Evolutionary conservation across 176 grass and related monocot species (phyloP), one percentile per base, ranked within the genome.

Genomic region (Oryza longistaminata): DNA sequence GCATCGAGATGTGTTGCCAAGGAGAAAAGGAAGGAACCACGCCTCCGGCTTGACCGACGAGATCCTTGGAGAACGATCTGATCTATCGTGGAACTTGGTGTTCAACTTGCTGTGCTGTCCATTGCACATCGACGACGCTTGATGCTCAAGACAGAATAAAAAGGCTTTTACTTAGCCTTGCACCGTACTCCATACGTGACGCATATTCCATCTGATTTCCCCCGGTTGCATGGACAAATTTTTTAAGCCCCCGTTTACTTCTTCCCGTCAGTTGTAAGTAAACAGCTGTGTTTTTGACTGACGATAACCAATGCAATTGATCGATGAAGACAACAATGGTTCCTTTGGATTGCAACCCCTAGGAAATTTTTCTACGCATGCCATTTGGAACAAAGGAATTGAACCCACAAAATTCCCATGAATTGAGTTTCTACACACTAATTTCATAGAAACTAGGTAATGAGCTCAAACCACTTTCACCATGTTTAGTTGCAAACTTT

Each of bases 1-100:
- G 35, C 24, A 31, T 75, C 22, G 16, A 75, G 77, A 68, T 5
- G 16, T 2, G 73, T 13, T 24, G 44, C 68, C 48, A 2, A 48
- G 8, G 13, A 6, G 49, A 15, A 33, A 35, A 9, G 15, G 3
- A 81, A 27, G 22, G 71, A 11, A 34, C 58, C 58, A 48, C 14
- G 4, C 12, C 55, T 40, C 35, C 35, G 71, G 35, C 85, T 87
- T 81, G 77, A 31, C 70, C 71, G 19, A 1, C 12, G 45, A 13
- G 60, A 24, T 62, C 14, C 5, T 14, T 1, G 3, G 31, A 11
- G 39, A 0, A 19, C 4, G 33, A 78, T 80, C 9, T 7, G 78
- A 64, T 82, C 19, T 50, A 21, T 34, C 31, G 72, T 71, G 85
- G 49, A 49, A 82, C 24, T 53, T 16, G 77, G 75, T 13, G 68